These are phyloP conservation scores for Toxoplasma gondii DNA, from an alignment of 169 alveolate species.

Conservation along the genomic window DNA sequence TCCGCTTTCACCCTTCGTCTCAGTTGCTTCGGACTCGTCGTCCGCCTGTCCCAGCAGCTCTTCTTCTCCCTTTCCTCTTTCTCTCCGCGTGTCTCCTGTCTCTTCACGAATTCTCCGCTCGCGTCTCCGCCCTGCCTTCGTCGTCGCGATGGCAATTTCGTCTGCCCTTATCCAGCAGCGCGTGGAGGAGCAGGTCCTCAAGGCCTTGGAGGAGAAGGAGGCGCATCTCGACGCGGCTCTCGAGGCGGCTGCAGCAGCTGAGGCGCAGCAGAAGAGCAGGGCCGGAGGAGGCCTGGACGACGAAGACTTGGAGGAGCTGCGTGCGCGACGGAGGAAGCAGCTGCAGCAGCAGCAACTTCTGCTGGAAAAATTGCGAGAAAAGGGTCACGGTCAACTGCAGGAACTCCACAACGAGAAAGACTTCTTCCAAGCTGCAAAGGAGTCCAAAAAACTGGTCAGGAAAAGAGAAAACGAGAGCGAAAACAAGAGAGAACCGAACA, in stretches of 20 bases:
- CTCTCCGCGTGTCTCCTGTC: not conserved
- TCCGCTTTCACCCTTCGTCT: too few relatives aligned
- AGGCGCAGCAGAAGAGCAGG: not conserved
- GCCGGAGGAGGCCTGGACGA: slow-evolving; percentile 17
- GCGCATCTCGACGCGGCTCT: slow-evolving; percentile 54
- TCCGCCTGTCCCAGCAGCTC: not conserved
- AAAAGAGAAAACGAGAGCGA: not conserved
- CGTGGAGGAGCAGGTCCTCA: slow-evolving; percentile 60
- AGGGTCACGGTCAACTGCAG: slow-evolving; percentile 46
- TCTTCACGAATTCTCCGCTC: not conserved
- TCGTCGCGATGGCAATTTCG: not conserved
- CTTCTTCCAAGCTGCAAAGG: slow-evolving; percentile 37
- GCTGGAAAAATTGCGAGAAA: not conserved
- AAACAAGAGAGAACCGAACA: not conserved
- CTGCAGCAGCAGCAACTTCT: slow-evolving; percentile 38
- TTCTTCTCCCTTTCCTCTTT: not conserved
- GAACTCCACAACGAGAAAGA: slow-evolving; percentile 49
- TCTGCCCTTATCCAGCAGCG: slow-evolving; percentile 38
- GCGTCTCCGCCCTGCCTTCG: not conserved
- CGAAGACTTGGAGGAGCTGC: slow-evolving; percentile 39
- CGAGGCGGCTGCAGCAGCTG: not conserved
- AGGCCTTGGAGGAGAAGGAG: slow-evolving; percentile 61
- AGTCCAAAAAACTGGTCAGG: slow-evolving; percentile 31
- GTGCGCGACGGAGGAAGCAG: slow-evolving; percentile 20
- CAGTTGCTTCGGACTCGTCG: not conserved